Conservation (phyloP, 2,329 filamentous ascomycete species). For the Curvularia spicifera region DNA sequence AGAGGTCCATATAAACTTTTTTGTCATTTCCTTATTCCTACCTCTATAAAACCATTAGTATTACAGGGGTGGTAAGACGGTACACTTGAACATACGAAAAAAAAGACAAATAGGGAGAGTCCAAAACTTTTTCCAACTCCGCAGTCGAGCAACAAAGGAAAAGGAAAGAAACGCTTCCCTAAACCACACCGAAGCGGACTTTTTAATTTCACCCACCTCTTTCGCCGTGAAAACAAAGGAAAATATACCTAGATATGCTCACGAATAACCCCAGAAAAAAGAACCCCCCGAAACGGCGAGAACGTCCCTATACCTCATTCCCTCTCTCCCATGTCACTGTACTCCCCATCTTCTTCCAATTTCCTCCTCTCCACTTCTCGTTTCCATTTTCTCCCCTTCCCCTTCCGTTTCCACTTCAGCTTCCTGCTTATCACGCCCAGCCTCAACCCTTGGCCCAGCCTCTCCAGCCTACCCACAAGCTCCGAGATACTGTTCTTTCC, state of each 20-base stretch:
- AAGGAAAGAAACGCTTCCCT: too few species aligned
- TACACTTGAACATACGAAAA: not conserved
- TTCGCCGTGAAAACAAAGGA: too few species aligned
- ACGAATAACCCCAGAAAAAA: too few species aligned
- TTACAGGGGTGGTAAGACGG: not conserved
- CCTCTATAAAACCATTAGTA: not conserved
- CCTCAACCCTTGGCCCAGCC: not conserved
- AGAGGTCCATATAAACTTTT: not conserved
- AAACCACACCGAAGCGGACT: not conserved
- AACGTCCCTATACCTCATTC: not conserved
- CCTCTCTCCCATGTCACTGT: not conserved
- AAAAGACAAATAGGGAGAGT: too few species aligned
- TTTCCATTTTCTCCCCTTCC: not conserved
- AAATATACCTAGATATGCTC: too few species aligned
- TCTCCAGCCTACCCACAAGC: constrained; percentile 4
- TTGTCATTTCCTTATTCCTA: not conserved
- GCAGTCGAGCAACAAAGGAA: not conserved
- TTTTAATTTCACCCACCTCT: not conserved
- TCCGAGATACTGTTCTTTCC: not conserved
- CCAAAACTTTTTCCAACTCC: not conserved
- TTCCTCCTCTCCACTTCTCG: not conserved
- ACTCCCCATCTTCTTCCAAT: not conserved
- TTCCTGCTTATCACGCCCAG: not conserved
- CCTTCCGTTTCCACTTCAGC: not conserved
- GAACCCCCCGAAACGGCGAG: too few species aligned